phyloP scores from a whole-genome alignment of 177 flowering plant species.

The Telopea speciosissima region DNA sequence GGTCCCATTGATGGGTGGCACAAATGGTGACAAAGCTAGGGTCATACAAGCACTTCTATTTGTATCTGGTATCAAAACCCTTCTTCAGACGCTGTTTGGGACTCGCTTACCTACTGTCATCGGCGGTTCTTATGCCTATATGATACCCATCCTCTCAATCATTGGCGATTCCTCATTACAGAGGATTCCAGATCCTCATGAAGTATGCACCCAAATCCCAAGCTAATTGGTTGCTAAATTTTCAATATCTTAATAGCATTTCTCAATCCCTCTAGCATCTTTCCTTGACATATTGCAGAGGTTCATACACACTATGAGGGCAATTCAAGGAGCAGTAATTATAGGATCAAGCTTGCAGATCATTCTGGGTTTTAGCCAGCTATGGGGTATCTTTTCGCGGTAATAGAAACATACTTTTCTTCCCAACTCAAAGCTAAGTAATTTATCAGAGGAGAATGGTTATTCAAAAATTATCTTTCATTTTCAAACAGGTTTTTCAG shows the following conservation, averaged over 20 bases:
- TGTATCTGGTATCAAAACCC: constrained; percentile 64
- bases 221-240: neutral
- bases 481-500: constrained; percentile 16
- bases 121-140: constrained; percentile 55
- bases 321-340: constrained; percentile 69
- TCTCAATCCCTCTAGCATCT: neutral
- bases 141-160: constrained; percentile 44
- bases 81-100: constrained; percentile 59
- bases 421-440: neutral
- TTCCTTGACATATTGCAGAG: constrained; percentile 30
- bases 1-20: neutral
- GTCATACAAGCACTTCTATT: constrained; percentile 57
- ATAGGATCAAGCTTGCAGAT: constrained; percentile 48
- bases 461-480: neutral
- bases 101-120: constrained; percentile 59
- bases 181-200: constrained; percentile 33
- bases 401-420: constrained; percentile 3
- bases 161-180: constrained; percentile 24
- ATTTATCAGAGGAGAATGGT: neutral
- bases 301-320: constrained; percentile 55
- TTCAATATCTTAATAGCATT: neutral
- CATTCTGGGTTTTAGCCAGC: constrained; percentile 52
- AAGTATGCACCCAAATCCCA: constrained; percentile 24
- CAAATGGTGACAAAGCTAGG: constrained; percentile 44
- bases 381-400: constrained; percentile 61